phyloP scores from a whole-genome alignment of 2,329 filamentous ascomycete species.

The Phoma sp. region DNA sequence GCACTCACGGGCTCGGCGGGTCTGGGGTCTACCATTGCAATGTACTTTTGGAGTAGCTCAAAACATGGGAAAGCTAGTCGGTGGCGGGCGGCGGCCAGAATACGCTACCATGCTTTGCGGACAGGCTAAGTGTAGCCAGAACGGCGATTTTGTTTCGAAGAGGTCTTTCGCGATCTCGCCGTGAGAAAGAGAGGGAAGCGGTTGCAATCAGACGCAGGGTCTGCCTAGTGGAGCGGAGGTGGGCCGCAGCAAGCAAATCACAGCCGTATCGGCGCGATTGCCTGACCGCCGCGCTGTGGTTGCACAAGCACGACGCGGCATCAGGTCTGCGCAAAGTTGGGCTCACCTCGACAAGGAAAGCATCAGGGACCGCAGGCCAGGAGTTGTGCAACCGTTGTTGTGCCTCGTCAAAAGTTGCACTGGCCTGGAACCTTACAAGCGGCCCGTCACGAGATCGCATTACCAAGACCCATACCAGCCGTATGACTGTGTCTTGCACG shows the following conservation, averaged over 20 bases:
- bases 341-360: background rate
- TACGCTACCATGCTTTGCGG: slow-evolving; percentile 10
- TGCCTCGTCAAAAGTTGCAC: background rate
- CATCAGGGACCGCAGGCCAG: background rate
- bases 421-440: background rate
- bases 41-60: background rate
- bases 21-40: slow-evolving; percentile 13
- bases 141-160: background rate
- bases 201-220: slow-evolving; percentile 14
- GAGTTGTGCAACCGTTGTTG: background rate
- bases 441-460: background rate
- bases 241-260: slow-evolving; percentile 5
- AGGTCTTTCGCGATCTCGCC: slow-evolving; percentile 10
- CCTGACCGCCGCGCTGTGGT: too few species aligned
- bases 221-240: slow-evolving; percentile 12
- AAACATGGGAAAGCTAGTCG: slow-evolving; percentile 10
- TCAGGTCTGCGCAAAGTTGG: background rate
- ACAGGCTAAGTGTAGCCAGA: slow-evolving; percentile 4
- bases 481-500: too few species aligned
- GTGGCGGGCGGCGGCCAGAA: slow-evolving; percentile 12
- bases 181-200: slow-evolving; percentile 7
- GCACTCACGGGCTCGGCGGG: slow-evolving; percentile 10
- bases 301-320: background rate
- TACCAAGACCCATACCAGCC: background rate
- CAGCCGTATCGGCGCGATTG: too few species aligned